Evolutionary conservation across 805 yeast genomes (phyloP).

Genomic region (Wickerhamomyces bovis): DNA sequence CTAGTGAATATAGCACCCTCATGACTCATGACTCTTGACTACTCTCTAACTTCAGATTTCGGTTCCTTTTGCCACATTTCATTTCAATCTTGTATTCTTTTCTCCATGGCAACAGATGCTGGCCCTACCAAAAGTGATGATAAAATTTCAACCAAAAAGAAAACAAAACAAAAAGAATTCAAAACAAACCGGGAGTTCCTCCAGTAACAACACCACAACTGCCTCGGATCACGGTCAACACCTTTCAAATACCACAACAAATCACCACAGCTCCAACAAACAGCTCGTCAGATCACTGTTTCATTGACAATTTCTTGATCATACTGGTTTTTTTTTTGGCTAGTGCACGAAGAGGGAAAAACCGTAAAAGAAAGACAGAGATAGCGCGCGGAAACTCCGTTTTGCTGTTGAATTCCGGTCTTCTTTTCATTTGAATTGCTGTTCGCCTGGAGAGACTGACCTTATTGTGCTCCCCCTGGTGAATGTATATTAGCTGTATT

Average conservation of each 20-base stretch:
- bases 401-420: neutral
- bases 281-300: too few relatives aligned
- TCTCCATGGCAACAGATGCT: neutral
- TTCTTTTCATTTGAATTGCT: neutral
- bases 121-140: neutral
- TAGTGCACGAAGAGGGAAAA: neutral
- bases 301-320: too few relatives aligned
- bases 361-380: neutral
- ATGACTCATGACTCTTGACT: too few relatives aligned
- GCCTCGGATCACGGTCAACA: too few relatives aligned
- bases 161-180: neutral
- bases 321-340: neutral
- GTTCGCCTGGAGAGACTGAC: neutral
- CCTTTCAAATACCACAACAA: too few relatives aligned
- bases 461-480: neutral
- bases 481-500: neutral
- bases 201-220: neutral
- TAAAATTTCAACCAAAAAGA: too few relatives aligned
- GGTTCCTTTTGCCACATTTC: neutral
- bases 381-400: neutral
- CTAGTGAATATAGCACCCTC: too few relatives aligned
- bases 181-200: neutral
- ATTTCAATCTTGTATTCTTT: neutral
- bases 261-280: too few relatives aligned
- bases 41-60: too few relatives aligned